Percentiles rank a stretch among this genome's conserved stretches.
Evolutionary conservation across 352 stramenopile genomes (phyloP).

Genomic region (Pythium volutum): DNA sequence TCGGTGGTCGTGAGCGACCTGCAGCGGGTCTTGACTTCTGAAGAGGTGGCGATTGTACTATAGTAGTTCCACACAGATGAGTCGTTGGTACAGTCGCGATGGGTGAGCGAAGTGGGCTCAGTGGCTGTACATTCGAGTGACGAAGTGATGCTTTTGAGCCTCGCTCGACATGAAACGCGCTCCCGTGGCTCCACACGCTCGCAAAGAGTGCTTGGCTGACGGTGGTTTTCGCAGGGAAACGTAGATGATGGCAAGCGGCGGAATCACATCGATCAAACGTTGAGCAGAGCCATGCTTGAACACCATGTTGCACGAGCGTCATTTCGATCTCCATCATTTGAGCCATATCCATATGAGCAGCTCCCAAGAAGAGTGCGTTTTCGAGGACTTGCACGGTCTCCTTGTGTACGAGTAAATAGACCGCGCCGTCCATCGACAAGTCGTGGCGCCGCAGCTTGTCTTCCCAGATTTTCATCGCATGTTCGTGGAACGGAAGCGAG

Average conservation of each 20-base stretch:
- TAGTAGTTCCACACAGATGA: background rate
- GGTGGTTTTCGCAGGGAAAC: no score
- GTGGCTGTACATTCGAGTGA: background rate
- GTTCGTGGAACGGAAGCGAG: constrained; percentile 7
- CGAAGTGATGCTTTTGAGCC: background rate
- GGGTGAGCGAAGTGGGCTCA: constrained; percentile 5
- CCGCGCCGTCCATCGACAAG: constrained; percentile 37
- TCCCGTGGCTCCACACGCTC: constrained; percentile 24
- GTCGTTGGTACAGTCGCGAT: background rate
- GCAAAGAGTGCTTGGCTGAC: constrained; percentile 10
- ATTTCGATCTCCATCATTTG: constrained; percentile 64
- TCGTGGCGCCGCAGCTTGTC: constrained; percentile 43
- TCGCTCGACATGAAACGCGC: constrained; percentile 15
- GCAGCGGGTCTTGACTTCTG: background rate
- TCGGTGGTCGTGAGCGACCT: background rate
- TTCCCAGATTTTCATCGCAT: constrained; percentile 47
- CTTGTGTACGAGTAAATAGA: constrained; percentile 44
- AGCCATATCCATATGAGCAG: constrained; percentile 31
- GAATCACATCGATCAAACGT: background rate
- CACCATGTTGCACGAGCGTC: constrained; percentile 27
- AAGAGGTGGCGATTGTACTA: background rate
- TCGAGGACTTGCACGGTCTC: constrained; percentile 42
- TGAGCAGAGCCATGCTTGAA: background rate
- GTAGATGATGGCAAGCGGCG: no score
- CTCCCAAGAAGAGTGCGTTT: constrained; percentile 37